Percentiles rank a stretch among this genome's conserved stretches.
Conservation (phyloP, 805 yeast genomes). For the Ogataea thermomethanolica region DNA sequence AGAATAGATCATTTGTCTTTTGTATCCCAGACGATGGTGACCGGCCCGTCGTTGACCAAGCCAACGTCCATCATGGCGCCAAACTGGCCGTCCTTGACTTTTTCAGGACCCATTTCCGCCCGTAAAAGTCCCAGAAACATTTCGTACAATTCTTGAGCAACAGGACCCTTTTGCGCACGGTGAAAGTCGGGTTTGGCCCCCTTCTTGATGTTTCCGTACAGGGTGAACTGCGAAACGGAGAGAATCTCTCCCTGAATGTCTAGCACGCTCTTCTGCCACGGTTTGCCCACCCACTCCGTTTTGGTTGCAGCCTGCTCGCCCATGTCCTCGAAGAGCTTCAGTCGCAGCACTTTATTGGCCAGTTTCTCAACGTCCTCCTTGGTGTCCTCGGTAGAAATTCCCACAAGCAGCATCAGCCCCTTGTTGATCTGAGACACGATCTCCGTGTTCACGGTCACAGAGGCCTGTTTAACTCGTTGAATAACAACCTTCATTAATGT, state of each 20-base stretch:
- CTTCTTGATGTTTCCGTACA: slow-evolving; percentile 79
- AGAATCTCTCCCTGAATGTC: slow-evolving; percentile 71
- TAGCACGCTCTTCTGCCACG: slow-evolving; percentile 71
- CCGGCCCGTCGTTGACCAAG: slow-evolving; percentile 89
- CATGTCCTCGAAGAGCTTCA: slow-evolving; percentile 70
- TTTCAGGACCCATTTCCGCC: slow-evolving; percentile 52
- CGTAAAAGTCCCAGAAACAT: slow-evolving; percentile 47
- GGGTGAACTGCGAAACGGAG: slow-evolving; percentile 90
- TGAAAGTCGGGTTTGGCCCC: slow-evolving; percentile 97
- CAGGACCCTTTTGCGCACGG: slow-evolving; percentile 76
- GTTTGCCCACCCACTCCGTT: slow-evolving; percentile 55
- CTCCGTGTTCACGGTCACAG: slow-evolving; percentile 75
- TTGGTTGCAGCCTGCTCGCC: slow-evolving; percentile 34
- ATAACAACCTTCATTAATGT: slow-evolving; percentile 77
- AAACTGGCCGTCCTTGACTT: slow-evolving; percentile 83
- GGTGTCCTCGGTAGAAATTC: slow-evolving; percentile 77
- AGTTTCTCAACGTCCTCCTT: slow-evolving; percentile 66
- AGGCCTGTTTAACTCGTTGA: slow-evolving; percentile 84
- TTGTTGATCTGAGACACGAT: slow-evolving; percentile 70
- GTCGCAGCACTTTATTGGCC: slow-evolving; percentile 59
- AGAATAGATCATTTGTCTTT: slow-evolving; percentile 33
- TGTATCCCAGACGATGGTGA: slow-evolving; percentile 80
- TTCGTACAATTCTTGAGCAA: slow-evolving; percentile 49
- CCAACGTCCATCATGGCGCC: slow-evolving; percentile 98
- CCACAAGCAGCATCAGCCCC: slow-evolving; percentile 81